Base-by-base conservation (phyloP, 2,329 filamentous ascomycete genomes). In the Capronia americana region DNA sequence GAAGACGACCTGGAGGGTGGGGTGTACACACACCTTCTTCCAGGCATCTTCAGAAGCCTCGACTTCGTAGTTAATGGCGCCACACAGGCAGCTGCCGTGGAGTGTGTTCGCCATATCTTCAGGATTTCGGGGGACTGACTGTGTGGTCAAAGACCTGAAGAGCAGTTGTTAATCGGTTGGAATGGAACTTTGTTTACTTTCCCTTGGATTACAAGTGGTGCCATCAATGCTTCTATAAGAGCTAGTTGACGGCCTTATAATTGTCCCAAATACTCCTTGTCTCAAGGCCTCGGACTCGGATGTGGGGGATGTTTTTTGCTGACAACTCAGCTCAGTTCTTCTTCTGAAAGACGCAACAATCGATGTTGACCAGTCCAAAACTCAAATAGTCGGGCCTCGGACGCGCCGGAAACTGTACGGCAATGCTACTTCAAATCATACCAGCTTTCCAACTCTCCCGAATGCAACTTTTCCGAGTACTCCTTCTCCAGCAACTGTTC, bases 61-160 rank as follows among this genome's bases (percentile, higher is more conserved):
- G 7, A 56, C 24, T 30, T 56, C 23, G 17, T 56, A 56, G 12
- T 56, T 56, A 14, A 56, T 30, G 24, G 53, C 53, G 53, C 53
- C 53, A 23, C 53, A 56, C n/a, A 56, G 26, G 53, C 53, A 56
- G 53, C 53, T 56, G 24, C 53, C 53, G 53, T 28, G 24, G 24
- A 56, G 53, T 30, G 53, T 28, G 0, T 56, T 1, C 6, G 23
- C 53, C 53, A 56, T 55, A 48, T 48, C 3, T 23, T 48, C 17
- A 20, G 3, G 20, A 48, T 0, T 11, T 34, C 12, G 0, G 11
- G 17, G 17, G 44, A n/a, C n/a, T n/a, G 14, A 23, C 14, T n/a
- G 17, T 48, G 14, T 23, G 44, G 20, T 20, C 44, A 48, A 48
- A 23, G 44, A 23, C 44, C 14, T 48, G 17, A 17, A 23, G 23